A percentile compares a stretch with the other conserved stretches of the same genome.
Evolutionary conservation across 768 basidiomycete genomes (phyloP).

Genomic region (Hygrophoropsis aurantiaca): DNA sequence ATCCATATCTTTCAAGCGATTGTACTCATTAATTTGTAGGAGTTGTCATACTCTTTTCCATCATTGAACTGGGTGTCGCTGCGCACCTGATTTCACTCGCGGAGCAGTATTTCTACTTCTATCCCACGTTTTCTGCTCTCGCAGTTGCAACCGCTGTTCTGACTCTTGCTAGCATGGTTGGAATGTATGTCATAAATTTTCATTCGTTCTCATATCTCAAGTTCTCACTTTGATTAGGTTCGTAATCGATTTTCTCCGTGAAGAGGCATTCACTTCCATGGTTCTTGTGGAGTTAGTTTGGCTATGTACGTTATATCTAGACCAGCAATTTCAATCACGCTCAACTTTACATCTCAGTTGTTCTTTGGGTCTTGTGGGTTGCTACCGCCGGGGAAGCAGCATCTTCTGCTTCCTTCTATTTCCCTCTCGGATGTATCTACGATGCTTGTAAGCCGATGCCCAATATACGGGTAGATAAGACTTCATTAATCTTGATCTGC

Average conservation of each 20-base stretch:
- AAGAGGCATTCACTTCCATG: constrained; percentile 39
- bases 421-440: constrained; percentile 11
- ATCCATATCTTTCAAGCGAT: constrained; percentile 1
- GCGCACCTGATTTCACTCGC: constrained; percentile 26
- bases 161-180: constrained; percentile 27
- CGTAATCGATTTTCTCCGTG: constrained; percentile 32
- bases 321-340: background rate
- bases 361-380: constrained; percentile 41
- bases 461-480: background rate
- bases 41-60: constrained; percentile 18
- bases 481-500: constrained; percentile 1
- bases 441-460: constrained; percentile 4
- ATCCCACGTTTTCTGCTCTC: constrained; percentile 24
- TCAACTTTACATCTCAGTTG: constrained; percentile 12
- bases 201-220: background rate
- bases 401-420: background rate
- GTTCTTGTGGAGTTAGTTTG: constrained; percentile 36
- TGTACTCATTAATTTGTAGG: constrained; percentile 8
- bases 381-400: constrained; percentile 32
- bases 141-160: constrained; percentile 26
- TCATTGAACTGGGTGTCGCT: constrained; percentile 30
- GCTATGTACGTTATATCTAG: constrained; percentile 29
- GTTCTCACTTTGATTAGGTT: constrained; percentile 25
- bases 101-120: constrained; percentile 2
- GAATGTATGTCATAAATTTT: constrained; percentile 20